Evolutionary conservation across 169 alveolate species (phyloP).

Genomic region (Cryptosporidium bovis): DNA sequence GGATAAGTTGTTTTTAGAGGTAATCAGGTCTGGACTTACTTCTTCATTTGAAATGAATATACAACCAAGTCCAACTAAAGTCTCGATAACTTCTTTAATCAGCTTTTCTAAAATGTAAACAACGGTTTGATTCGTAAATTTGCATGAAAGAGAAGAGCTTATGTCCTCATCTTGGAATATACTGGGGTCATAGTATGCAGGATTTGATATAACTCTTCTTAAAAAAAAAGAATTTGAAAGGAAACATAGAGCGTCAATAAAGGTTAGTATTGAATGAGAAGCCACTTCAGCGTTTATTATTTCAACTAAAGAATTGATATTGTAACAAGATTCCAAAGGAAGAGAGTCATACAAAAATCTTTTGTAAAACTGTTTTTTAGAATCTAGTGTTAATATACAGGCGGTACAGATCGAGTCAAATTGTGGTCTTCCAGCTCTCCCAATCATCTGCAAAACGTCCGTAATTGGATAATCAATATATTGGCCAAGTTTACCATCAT

Average conservation of each 20-base stretch:
- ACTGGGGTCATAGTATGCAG: conserved; percentile 80
- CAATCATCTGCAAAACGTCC: conserved; percentile 96
- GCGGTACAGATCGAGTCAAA: conserved; percentile 97
- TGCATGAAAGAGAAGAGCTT: conserved; percentile 26
- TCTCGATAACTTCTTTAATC: conserved; percentile 30
- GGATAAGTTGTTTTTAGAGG: not conserved
- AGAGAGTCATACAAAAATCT: conserved; percentile 98
- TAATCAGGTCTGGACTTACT: not conserved
- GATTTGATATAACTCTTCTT: conserved; percentile 81
- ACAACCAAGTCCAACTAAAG: conserved; percentile 69
- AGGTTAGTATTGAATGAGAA: conserved; percentile 90
- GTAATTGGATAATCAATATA: conserved; percentile 95
- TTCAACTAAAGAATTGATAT: conserved; percentile 90
- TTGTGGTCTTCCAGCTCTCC: conserved; percentile 99
- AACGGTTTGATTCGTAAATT: conserved; percentile 59
- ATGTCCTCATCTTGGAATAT: conserved; percentile 70
- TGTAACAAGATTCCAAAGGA: conserved; percentile 97
- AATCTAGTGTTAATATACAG: conserved; percentile 94
- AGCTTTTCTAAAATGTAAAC: conserved; percentile 74
- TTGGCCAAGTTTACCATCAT: conserved; percentile 89
- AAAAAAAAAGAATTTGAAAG: conserved; percentile 89
- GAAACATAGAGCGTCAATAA: conserved; percentile 84
- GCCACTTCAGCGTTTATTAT: conserved; percentile 98
- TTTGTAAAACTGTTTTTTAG: conserved; percentile 95
- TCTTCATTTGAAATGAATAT: conserved; percentile 52